Conservation (phyloP, 306 rosid genomes). For the Vigna trinervia region DNA sequence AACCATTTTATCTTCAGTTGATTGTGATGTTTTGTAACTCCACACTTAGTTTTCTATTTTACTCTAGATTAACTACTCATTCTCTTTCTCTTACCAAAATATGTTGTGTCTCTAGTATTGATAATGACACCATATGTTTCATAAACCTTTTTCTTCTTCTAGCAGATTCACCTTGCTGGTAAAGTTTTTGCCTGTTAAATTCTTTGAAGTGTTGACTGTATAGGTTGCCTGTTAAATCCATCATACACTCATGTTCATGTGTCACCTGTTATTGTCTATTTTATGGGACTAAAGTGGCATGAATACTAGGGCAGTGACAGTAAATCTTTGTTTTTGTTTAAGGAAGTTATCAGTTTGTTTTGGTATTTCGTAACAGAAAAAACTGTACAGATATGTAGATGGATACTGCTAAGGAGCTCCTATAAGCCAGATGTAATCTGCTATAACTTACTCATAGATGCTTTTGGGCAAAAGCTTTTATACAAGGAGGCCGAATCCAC, state of each 20-base stretch:
- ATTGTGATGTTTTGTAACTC: not conserved
- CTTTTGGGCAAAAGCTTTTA: constrained; percentile 75
- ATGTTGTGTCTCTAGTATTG: no score
- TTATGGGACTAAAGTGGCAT: not conserved
- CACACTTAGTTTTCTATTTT: not conserved
- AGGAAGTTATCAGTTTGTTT: not conserved
- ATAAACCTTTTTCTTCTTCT: not conserved
- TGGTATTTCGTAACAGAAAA: constrained; percentile 33
- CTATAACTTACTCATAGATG: constrained; percentile 92
- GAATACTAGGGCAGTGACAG: not conserved
- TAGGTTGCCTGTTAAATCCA: not conserved
- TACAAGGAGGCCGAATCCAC: constrained; percentile 79
- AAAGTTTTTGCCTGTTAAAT: not conserved
- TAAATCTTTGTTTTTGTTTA: constrained; percentile 4
- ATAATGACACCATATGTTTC: no score
- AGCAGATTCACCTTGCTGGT: not conserved
- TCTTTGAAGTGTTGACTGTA: not conserved
- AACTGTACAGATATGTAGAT: constrained; percentile 76
- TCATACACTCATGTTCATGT: not conserved
- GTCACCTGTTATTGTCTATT: constrained; percentile 3
- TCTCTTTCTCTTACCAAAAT: not conserved
- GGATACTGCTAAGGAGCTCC: constrained; percentile 83
- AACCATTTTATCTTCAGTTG: not conserved
- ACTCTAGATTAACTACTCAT: not conserved
- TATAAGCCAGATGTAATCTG: constrained; percentile 88